Evolutionary conservation across 1,284 basidiomycete genomes (phyloP).

Genomic region (Leccinum fallax): DNA sequence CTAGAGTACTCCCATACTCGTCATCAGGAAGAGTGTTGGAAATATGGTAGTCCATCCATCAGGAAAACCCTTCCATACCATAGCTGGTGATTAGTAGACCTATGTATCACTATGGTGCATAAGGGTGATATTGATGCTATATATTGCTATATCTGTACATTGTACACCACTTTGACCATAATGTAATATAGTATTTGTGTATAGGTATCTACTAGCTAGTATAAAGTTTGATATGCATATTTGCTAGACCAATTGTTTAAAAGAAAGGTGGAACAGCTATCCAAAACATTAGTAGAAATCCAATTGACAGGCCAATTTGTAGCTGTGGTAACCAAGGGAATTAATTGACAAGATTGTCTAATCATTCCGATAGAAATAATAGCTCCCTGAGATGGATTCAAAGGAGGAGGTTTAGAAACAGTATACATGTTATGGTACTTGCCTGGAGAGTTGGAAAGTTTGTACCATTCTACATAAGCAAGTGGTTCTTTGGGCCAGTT

Average conservation of each 20-base stretch:
- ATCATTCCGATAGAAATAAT: neutral
- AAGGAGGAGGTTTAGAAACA: neutral
- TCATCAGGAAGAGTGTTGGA: no score
- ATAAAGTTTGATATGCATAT: neutral
- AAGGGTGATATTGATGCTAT: no score
- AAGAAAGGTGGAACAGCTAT: neutral
- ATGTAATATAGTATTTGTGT: no score
- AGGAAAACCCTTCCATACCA: no score
- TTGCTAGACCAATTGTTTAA: neutral
- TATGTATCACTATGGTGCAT: no score
- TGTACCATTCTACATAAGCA: neutral
- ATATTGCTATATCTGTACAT: no score
- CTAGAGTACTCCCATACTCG: no score
- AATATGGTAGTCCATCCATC: no score
- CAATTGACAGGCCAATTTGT: neutral
- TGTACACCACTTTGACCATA: no score
- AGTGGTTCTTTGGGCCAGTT: neutral
- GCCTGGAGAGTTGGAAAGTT: neutral
- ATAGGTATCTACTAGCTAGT: neutral
- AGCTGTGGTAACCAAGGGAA: neutral
- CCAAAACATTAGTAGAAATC: neutral
- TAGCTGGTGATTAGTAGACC: no score
- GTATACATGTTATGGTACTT: neutral
- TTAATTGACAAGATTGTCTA: neutral
- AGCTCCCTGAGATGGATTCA: neutral